These are phyloP conservation scores for Asterochloris sp. DNA, from an alignment of 139 green algal species.

Conservation along the genomic window DNA sequence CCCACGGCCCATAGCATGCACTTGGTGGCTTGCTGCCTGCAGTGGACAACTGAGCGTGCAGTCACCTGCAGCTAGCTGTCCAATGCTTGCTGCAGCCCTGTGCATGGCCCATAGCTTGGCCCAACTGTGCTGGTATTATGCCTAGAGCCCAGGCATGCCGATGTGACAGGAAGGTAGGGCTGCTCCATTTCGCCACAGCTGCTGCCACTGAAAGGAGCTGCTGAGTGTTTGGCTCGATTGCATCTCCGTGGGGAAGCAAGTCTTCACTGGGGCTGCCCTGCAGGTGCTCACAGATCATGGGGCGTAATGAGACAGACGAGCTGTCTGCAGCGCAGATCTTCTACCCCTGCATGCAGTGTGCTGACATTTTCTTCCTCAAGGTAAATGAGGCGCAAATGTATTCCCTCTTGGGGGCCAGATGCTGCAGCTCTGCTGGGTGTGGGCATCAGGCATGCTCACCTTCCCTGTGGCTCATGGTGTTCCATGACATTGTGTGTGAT, in stretches of 20 bases:
- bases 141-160: no score
- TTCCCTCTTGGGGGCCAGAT: neutral
- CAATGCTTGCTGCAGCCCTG: no score
- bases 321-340: constrained; percentile 96
- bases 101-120: no score
- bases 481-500: neutral
- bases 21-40: no score
- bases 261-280: no score
- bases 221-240: constrained; percentile 47
- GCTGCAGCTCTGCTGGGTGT: neutral
- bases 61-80: no score
- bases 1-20: no score
- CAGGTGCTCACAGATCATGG: constrained; percentile 95
- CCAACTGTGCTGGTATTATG: no score
- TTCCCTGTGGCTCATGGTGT: neutral
- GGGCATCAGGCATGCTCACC: neutral
- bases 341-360: constrained; percentile 98
- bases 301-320: constrained; percentile 90
- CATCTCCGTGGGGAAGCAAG: constrained; percentile 41
- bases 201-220: no score
- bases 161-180: no score
- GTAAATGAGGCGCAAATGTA: constrained; percentile 15
- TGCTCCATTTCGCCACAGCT: no score
- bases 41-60: no score
- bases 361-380: constrained; percentile 99